A percentile compares a stretch with the other conserved stretches of the same genome.
phyloP scores from a whole-genome alignment of 1,284 basidiomycete genomes.

The Mycena sp. region DNA sequence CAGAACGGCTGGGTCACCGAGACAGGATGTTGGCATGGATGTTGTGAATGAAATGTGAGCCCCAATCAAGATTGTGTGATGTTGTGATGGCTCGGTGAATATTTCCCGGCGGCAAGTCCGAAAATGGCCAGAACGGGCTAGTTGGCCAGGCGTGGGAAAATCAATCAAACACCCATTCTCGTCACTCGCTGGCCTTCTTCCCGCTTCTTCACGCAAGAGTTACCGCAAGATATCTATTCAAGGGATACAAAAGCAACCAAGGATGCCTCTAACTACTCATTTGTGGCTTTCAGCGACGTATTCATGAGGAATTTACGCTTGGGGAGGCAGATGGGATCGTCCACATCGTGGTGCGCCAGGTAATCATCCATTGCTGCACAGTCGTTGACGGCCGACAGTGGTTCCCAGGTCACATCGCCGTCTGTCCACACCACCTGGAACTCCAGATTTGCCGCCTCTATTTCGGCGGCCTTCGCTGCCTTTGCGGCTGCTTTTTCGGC shows the following conservation, averaged over 20 bases:
- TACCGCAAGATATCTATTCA: neutral
- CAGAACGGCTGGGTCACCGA: too few species aligned
- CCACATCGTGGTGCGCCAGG: neutral
- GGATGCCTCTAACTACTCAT: too few species aligned
- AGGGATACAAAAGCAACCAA: neutral
- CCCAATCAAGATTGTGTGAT: conserved; percentile 1
- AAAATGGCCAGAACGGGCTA: neutral
- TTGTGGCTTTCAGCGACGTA: too few species aligned
- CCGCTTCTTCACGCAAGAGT: neutral
- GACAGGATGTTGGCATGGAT: conserved; percentile 11
- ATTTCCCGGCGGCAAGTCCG: too few species aligned
- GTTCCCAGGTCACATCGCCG: neutral
- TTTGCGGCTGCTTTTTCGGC: neutral
- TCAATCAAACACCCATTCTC: neutral
- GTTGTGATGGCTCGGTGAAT: conserved; percentile 9
- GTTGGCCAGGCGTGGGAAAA: conserved; percentile 1
- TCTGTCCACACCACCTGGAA: neutral
- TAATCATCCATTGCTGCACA: too few species aligned
- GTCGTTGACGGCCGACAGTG: neutral
- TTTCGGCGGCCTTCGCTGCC: neutral
- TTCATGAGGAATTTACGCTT: neutral
- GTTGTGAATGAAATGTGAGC: conserved; percentile 2
- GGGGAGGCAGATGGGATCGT: neutral
- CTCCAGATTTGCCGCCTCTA: neutral
- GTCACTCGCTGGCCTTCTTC: neutral